phyloP scores from a whole-genome alignment of 768 basidiomycete genomes.

The Lactarius pseudohatsudake region DNA sequence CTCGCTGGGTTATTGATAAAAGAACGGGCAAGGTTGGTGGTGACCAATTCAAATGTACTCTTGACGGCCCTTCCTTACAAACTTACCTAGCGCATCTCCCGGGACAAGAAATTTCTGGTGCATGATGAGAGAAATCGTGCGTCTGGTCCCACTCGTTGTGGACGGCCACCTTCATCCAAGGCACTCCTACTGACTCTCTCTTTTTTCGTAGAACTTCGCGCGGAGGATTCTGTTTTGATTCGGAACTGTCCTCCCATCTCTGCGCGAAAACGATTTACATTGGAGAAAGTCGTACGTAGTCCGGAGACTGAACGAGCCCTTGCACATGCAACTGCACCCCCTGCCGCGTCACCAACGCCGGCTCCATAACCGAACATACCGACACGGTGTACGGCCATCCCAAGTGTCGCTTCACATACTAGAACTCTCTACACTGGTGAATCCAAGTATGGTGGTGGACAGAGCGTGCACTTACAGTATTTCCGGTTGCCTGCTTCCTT shows the following conservation, averaged over 20 bases:
- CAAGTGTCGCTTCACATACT: neutral
- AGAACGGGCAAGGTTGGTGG: conserved; percentile 70
- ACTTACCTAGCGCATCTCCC: conserved; percentile 57
- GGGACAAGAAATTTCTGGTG: conserved; percentile 74
- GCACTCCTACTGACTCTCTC: conserved; percentile 16
- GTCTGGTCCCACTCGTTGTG: conserved; percentile 33
- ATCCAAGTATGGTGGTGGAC: neutral
- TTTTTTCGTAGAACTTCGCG: conserved; percentile 51
- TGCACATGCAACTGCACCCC: conserved; percentile 11
- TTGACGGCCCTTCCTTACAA: conserved; percentile 19
- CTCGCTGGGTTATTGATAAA: conserved; percentile 69
- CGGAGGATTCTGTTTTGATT: conserved; percentile 72
- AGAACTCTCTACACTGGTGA: neutral
- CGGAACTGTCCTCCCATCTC: conserved; percentile 82
- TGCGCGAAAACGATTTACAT: conserved; percentile 70
- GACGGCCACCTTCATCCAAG: neutral
- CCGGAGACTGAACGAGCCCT: conserved; percentile 52
- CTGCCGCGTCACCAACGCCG: neutral
- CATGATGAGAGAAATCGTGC: conserved; percentile 73
- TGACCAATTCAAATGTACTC: neutral
- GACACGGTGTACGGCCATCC: neutral
- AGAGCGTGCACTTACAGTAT: neutral
- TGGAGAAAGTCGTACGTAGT: conserved; percentile 66
- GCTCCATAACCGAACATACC: neutral
- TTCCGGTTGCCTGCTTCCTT: neutral